A percentile compares a stretch with the other conserved stretches of the same genome.
These are phyloP conservation scores for Dactylis glomerata DNA, from an alignment of 176 grass and related monocot genomes.

Conservation along the genomic window DNA sequence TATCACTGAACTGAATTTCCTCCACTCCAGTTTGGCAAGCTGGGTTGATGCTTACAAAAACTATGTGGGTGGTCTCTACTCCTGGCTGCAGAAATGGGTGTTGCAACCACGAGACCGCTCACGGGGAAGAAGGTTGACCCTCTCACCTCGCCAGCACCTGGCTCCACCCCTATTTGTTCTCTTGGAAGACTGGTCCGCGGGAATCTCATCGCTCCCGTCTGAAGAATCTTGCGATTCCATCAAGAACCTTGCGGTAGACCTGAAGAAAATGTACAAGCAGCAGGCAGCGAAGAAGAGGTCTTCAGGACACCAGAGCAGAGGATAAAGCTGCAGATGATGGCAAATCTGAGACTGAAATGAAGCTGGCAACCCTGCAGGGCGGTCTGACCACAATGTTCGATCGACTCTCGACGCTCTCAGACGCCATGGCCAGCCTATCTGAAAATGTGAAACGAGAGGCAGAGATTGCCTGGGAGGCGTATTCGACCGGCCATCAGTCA, in stretches of 20 bases:
- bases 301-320: background rate
- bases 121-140: slow-evolving; percentile 26
- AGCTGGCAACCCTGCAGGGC: slow-evolving; percentile 38
- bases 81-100: slow-evolving; percentile 65
- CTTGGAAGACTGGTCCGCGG: slow-evolving; percentile 38
- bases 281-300: slow-evolving; percentile 22
- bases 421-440: slow-evolving; percentile 39
- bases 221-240: slow-evolving; percentile 47
- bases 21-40: slow-evolving; percentile 43
- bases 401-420: slow-evolving; percentile 45
- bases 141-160: slow-evolving; percentile 48
- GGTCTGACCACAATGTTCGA: slow-evolving; percentile 50
- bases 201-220: slow-evolving; percentile 19
- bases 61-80: slow-evolving; percentile 48
- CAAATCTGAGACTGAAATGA: background rate
- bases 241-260: slow-evolving; percentile 30
- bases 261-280: slow-evolving; percentile 39
- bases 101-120: slow-evolving; percentile 47
- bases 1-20: slow-evolving; percentile 43
- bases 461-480: slow-evolving; percentile 40
- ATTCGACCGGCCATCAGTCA: background rate
- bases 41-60: slow-evolving; percentile 50
- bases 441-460: slow-evolving; percentile 57
- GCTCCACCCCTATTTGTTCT: slow-evolving; percentile 66
- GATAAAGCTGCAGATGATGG: background rate